Evolutionary conservation across 306 rosid genomes (phyloP), one percentile per base, ranked within the genome.

Genomic region (Pterocarpus macrocarpus): DNA sequence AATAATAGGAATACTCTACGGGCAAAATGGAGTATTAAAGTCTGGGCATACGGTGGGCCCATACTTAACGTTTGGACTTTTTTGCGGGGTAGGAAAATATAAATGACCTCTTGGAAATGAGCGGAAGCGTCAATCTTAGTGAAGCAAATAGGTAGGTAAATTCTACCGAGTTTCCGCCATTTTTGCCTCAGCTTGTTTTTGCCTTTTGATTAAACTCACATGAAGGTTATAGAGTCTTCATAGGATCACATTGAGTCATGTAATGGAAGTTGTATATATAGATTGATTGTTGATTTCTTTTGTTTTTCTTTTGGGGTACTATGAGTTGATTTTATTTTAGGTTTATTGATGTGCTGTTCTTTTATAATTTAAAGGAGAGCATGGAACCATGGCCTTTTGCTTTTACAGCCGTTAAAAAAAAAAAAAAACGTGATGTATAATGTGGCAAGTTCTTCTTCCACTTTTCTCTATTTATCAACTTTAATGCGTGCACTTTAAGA

Each of bases 21-120:
- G 84, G 47, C 69, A 65, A 69, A 71, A 44, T 55, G 56, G 9
- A 62, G 53, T 75, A 13, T 56, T 28, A 30, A 35, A 64, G 70
- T 58, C 10, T 43, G 44, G 28, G 83, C 64, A 68, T 76, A 72
- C 10, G 22, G 30, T 8, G 71, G 64, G n/a, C 32, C 57, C 50
- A 64, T 82, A 69, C 58, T 55, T 35, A 15, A 47, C 36, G 30
- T 80, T 82, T 82, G 80, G 82, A 64, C 64, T 47, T 70, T 76
- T 85, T 75, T 80, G 84, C 79, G 72, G 79, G 69, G 49, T 80
- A 80, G 81, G 87, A 57, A 80, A 14, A 58, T 70, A 47, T 45
- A 55, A 47, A 67, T 64, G 71, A 47, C 50, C 59, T 61, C 71
- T 47, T 62, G 53, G n/a, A 71, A 64, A 70, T 49, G 82, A 64